Evolutionary conservation across 2,329 filamentous ascomycete species (phyloP).

Genomic region (Epichloe glyceriae): DNA sequence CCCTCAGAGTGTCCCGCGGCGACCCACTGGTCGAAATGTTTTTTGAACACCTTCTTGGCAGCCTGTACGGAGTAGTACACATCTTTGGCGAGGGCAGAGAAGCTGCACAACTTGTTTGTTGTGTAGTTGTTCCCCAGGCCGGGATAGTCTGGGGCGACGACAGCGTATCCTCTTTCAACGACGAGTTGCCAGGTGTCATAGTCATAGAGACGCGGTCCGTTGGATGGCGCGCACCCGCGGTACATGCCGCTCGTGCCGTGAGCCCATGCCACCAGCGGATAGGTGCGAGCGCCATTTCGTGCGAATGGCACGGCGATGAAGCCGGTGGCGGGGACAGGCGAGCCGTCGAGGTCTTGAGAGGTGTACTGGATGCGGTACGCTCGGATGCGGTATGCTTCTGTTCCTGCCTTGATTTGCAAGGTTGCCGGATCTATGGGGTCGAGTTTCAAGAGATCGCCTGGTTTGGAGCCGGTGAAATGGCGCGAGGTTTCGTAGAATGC

Average conservation of each 20-base stretch:
- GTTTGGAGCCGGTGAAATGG: conserved; percentile 7
- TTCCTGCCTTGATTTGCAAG: conserved; percentile 6
- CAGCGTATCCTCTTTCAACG: conserved; percentile 6
- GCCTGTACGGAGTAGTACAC: conserved; percentile 7
- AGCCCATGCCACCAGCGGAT: conserved; percentile 6
- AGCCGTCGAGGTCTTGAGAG: conserved; percentile 7
- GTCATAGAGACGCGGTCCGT: conserved; percentile 4
- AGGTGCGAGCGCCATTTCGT: too few species aligned
- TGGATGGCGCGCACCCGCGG: conserved; percentile 7
- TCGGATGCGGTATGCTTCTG: conserved; percentile 8
- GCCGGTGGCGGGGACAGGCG: conserved; percentile 8
- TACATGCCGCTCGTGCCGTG: conserved; percentile 8
- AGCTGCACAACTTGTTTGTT: conserved; percentile 9
- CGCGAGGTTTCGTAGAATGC: conserved; percentile 6
- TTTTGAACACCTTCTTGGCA: too few species aligned
- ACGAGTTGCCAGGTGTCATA: conserved; percentile 7
- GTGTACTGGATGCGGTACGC: conserved; percentile 11
- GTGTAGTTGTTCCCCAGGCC: conserved; percentile 12
- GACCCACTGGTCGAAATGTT: too few species aligned
- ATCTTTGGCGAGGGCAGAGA: conserved; percentile 7
- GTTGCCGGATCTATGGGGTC: conserved; percentile 5
- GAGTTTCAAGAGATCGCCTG: conserved; percentile 10
- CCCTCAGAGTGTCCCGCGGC: neutral
- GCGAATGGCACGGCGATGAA: conserved; percentile 8
- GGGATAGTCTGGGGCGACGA: conserved; percentile 12